Evolutionary conservation across 2,329 filamentous ascomycete species (phyloP), one percentile per base, ranked within the genome.

Genomic region (Fusarium sp.): DNA sequence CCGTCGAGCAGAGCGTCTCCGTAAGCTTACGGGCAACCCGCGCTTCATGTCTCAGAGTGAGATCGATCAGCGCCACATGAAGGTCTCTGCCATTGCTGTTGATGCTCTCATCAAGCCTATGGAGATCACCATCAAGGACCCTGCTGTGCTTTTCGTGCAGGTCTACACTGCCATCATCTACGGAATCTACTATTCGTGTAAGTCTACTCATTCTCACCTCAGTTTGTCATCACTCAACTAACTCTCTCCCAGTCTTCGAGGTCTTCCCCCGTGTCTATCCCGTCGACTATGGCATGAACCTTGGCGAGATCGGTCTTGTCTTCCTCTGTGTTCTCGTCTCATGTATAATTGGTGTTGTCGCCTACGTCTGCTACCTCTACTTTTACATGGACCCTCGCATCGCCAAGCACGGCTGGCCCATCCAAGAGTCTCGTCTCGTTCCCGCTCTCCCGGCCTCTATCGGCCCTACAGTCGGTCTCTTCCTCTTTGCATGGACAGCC

Each of bases 191-290:
- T 88, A 88, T 72, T 84, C 82, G 42, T 91, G 78, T 77, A 71
- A 74, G 77, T 36, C 10, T 3, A 8, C 19, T 8, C 6, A 7
- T 6, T 8, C n/a, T 13, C 21, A 6, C 31, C 8, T 4, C 7
- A n/a, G 19, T 13, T 28, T 2, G 22, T 17, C 3, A 14, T n/a
- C 3, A 14, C 15, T 34, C 7, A 22, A 40, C 53, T 74, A 63
- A 73, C 65, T 56, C 15, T 17, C 15, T 17, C 46, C 45, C 26
- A 80, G 78, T 81, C 77, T 91, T 91, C 74, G 89, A 91, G 72
- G 86, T 86, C n/a, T 91, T 91, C 76, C 88, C 89, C 6, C 79
- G 90, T 15, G 88, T 91, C 57, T 92, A 89, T 75, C 82, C 84
- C 4, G 82, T 82, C 39, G 80, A 84, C 72, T 91, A 92, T 77